Evolutionary conservation across 257 asterid species (phyloP), one percentile per base, ranked within the genome.

Genomic region (Catharanthus roseus): DNA sequence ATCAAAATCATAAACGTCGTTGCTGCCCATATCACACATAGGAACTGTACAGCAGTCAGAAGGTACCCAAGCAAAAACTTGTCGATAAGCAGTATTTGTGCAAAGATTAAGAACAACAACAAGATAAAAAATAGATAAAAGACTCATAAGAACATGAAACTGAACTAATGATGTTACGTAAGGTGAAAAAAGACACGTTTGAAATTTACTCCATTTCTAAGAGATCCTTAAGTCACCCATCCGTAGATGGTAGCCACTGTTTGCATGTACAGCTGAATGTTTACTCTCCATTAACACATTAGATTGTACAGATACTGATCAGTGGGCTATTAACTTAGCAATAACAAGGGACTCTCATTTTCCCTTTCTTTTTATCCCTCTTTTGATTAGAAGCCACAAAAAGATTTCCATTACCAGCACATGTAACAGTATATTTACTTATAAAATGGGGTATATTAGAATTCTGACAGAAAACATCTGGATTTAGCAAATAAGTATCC

Each of bases 1-100:
- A 72, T 89, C 97, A 81, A 85, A 90, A 91, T 93, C 98, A 71
- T 93, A 91, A 49, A 93, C 97, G 69, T 93, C 98, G 72, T 93
- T 93, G 97, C 98, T 93, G 96, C 73, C 72, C 80, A 82, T 38
- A 73, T 77, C 71, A 63, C 67, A 76, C 33, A 63, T 65, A 62
- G 53, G 58, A 66, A 74, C 72, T 75, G 39, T 29, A 73, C 39
- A 65, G 33, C 65, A 51, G 33, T 64, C 49, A 70, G 42, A 21
- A 67, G 66, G 70, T 44, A 68, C 49, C 45, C 45, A 12, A 67
- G 28, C 16, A 6, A 58, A 49, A 58, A 15, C 7, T 34, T 15
- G 38, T 13, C 21, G 15, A 54, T 15, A n/a, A n/a, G n/a, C n/a
- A n/a, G n/a, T n/a, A 1, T 29, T 34, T 31, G 15, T 6, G n/a